Evolutionary conservation across 768 basidiomycete species (phyloP), one percentile per base, ranked within the genome.

Genomic region (Collybia sp.): DNA sequence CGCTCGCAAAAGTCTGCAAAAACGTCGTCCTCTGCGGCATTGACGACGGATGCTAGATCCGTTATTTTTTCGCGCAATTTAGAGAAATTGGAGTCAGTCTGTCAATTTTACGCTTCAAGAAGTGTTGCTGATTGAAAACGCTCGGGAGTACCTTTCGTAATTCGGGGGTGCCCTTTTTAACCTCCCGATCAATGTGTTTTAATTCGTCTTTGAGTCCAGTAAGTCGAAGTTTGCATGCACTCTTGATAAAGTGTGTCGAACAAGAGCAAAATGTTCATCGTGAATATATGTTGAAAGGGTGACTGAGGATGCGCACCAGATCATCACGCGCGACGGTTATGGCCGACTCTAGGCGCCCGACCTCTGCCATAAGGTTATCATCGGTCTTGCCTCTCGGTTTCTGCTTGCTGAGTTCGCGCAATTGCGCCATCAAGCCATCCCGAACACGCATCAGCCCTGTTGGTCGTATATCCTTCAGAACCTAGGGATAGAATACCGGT

Each of bases 381-480:
- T 95, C 93, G 1, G 80, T 83, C 58, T 90, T 88, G 2, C 77
- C 77, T n/a, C 85, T 80, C 1, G 93, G 88, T 60, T 88, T 90
- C 51, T 83, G 79, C 61, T 92, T 88, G 52, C 68, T 73, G n/a
- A 97, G 75, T 35, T 98, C 95, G 33, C 80, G 78, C 20, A 97
- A 70, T 53, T 94, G 85, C 6, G 76, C 69, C 51, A 85, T 67
- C 33, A 95, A 75, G 13, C 69, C 75, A 52, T 93, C 89, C 38
- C 87, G 79, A 33, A 75, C 73, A 35, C 87, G 83, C 19, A 58
- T 65, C 25, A 72, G 60, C 18, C 71, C 76, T 78, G 43, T 6
- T 17, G 13, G 43, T 18, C 15, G 11, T 2, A 19, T 11, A 40
- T 17, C 15, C 20, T 38, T 34, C 15, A 38, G 12, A 37, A n/a